phyloP scores from a whole-genome alignment of 192 early-diverging fungal genomes.

The Backusella macrospora region DNA sequence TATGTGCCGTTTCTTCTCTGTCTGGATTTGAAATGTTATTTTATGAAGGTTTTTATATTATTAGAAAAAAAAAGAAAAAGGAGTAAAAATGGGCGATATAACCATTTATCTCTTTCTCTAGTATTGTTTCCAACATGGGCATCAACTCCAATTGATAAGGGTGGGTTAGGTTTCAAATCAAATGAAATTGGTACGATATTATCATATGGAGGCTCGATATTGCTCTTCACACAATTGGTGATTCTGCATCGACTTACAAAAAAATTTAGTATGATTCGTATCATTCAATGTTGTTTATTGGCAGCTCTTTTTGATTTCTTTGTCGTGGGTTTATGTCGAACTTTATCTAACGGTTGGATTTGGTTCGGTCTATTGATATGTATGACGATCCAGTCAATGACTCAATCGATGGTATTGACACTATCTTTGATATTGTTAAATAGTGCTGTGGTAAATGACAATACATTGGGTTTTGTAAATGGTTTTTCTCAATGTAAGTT shows the following conservation, averaged over 20 bases:
- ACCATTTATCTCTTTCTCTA: background rate
- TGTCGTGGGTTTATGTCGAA: conserved; percentile 16
- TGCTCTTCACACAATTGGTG: conserved; percentile 53
- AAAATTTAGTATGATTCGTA: conserved; percentile 46
- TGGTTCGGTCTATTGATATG: conserved; percentile 30
- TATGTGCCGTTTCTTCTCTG: conserved; percentile 16
- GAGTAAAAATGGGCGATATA: too few species aligned
- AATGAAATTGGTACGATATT: conserved; percentile 54
- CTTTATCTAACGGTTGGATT: conserved; percentile 23
- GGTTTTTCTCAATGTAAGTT: conserved; percentile 53
- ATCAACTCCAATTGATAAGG: conserved; percentile 31
- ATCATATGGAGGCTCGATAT: conserved; percentile 43
- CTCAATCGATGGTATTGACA: conserved; percentile 41
- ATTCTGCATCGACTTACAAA: conserved; percentile 46
- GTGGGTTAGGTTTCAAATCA: conserved; percentile 56
- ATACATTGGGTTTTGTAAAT: conserved; percentile 57
- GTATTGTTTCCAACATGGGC: conserved; percentile 36
- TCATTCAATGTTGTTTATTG: conserved; percentile 42
- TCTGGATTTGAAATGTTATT: conserved; percentile 26
- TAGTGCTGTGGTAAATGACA: conserved; percentile 44
- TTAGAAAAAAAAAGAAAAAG: background rate
- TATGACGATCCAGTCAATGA: conserved; percentile 27
- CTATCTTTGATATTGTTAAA: conserved; percentile 48
- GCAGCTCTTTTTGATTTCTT: conserved; percentile 18
- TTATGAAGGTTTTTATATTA: conserved; percentile 30